Percentiles rank a stretch among this genome's conserved stretches.
These are phyloP conservation scores for Leptomonas pyrrhocoris DNA, from an alignment of 208 protist species.

Conservation along the genomic window DNA sequence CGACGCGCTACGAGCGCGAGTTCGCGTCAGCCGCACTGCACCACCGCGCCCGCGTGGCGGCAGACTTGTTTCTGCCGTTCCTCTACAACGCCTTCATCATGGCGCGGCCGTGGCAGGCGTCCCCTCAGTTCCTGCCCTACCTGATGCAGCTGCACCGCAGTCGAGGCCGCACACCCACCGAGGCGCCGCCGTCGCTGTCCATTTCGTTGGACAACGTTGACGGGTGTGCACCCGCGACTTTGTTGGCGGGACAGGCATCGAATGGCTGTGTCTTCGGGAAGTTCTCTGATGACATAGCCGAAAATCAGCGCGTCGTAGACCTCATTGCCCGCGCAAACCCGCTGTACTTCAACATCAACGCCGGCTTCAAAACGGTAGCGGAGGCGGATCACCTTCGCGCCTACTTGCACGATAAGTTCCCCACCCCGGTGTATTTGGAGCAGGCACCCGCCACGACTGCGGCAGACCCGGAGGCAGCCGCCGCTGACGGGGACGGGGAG, in stretches of 20 bases:
- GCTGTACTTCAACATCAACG: conserved; percentile 58
- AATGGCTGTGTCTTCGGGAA: conserved; percentile 31
- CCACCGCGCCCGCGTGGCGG: conserved; percentile 31
- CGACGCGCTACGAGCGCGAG: conserved; percentile 44
- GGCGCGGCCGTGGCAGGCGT: conserved; percentile 59
- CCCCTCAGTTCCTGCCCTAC: conserved; percentile 50
- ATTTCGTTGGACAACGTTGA: conserved; percentile 39
- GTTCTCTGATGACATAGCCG: conserved; percentile 29
- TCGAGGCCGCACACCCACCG: neutral
- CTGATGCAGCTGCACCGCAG: conserved; percentile 22
- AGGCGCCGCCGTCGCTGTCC: conserved; percentile 3
- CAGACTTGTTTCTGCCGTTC: conserved; percentile 55
- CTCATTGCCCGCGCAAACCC: conserved; percentile 14
- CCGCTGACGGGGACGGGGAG: too few species aligned
- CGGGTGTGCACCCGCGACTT: conserved; percentile 48
- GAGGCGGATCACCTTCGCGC: conserved; percentile 33
- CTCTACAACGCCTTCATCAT: conserved; percentile 66
- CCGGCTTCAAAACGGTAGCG: conserved; percentile 9
- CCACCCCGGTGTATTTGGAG: conserved; percentile 33
- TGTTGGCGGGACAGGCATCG: conserved; percentile 14
- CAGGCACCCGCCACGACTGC: neutral
- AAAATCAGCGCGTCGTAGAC: conserved; percentile 16
- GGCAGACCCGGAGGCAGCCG: too few species aligned
- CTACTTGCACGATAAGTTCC: too few species aligned
- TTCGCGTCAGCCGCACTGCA: conserved; percentile 26